phyloP scores from a whole-genome alignment of 2,329 filamentous ascomycete species.

The Fusarium transvaalense region DNA sequence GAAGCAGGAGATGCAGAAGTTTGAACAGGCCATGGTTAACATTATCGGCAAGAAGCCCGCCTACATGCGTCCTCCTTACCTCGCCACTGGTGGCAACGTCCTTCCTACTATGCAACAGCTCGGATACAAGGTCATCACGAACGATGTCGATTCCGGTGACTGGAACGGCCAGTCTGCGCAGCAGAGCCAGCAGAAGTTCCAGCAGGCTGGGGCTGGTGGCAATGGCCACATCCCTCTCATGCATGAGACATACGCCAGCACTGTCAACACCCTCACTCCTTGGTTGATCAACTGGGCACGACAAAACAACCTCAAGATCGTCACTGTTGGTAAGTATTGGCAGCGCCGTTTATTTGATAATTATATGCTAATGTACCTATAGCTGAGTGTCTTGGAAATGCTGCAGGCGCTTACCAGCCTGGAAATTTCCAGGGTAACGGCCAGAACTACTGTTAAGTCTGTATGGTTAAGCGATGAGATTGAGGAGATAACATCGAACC shows the following conservation, averaged over 20 bases:
- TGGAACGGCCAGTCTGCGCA: conserved; percentile 66
- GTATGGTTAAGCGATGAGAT: too few relatives aligned
- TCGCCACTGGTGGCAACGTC: conserved; percentile 60
- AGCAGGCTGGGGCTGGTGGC: conserved; percentile 56
- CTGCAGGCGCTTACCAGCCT: conserved; percentile 28
- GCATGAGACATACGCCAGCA: conserved; percentile 66
- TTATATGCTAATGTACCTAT: neutral
- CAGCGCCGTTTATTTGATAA: rapidly evolving
- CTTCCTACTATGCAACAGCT: conserved; percentile 58
- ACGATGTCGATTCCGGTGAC: conserved; percentile 72
- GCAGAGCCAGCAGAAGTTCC: conserved; percentile 67
- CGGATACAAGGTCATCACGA: conserved; percentile 71
- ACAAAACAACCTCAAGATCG: conserved; percentile 61
- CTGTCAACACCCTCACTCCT: conserved; percentile 62
- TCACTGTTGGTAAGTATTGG: conserved; percentile 61
- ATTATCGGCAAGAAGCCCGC: conserved; percentile 63
- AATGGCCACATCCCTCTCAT: conserved; percentile 69
- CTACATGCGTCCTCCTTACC: conserved; percentile 65
- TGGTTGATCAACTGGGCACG: conserved; percentile 65
- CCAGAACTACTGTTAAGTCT: conserved; percentile 23
- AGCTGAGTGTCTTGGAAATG: conserved; percentile 39
- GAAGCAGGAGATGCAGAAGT: conserved; percentile 62
- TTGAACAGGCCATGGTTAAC: conserved; percentile 65
- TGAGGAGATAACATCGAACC: neutral
- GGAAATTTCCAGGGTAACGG: conserved; percentile 32